A percentile compares a stretch with the other conserved stretches of the same genome.
Evolutionary conservation across 345 rosid genomes (phyloP).

Genomic region (Nephelium lappaceum): DNA sequence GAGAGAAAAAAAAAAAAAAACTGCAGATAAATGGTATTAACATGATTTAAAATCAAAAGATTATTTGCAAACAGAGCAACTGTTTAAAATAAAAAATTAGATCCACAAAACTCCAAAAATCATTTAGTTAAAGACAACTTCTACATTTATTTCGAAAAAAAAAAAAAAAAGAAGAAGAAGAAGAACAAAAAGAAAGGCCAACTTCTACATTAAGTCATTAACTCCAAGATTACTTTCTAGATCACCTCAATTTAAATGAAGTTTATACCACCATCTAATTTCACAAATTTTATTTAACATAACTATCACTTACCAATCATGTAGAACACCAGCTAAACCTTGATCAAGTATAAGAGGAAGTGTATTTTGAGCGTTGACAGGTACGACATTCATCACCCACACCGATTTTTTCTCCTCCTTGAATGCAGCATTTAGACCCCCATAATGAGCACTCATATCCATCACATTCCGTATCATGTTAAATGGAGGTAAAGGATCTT

Average conservation of each 20-base stretch:
- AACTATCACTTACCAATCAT: conserved; percentile 73
- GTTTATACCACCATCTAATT: conserved; percentile 3
- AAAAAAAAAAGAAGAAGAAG: too few species aligned
- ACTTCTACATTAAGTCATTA: not conserved
- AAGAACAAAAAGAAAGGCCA: not conserved
- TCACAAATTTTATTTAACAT: conserved; percentile 4
- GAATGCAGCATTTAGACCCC: conserved; percentile 79
- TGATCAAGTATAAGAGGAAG: conserved; percentile 89
- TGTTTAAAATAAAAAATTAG: not conserved
- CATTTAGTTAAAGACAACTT: not conserved
- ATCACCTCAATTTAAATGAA: conserved; percentile 2
- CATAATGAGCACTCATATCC: conserved; percentile 98
- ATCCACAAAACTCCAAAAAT: not conserved
- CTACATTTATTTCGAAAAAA: not conserved
- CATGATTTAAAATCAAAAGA: not conserved
- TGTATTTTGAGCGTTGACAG: conserved; percentile 66
- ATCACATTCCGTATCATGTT: conserved; percentile 97
- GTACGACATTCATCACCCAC: conserved; percentile 98
- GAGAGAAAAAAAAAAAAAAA: not conserved
- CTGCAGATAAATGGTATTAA: not conserved
- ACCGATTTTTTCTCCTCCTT: conserved; percentile 71
- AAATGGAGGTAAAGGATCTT: conserved; percentile 94
- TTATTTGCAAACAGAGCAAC: not conserved
- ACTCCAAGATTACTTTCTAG: not conserved
- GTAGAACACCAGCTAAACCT: conserved; percentile 91